Conservation (phyloP, 2,329 filamentous ascomycete species). For the Colletotrichum sp. region DNA sequence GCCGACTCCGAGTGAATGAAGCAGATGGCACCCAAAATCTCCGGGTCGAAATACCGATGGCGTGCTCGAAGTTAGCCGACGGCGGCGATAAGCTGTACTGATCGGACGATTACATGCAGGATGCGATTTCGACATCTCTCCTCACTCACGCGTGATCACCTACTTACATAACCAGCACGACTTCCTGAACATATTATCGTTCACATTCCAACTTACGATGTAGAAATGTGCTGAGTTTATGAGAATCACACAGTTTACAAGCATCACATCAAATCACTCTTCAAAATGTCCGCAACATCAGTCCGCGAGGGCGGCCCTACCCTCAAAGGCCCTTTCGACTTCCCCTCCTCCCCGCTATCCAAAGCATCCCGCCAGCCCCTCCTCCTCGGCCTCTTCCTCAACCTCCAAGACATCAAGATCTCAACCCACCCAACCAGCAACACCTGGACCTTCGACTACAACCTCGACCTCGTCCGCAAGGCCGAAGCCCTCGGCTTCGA, state of each 20-base stretch:
- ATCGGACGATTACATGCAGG: not conserved
- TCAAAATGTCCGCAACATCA: not conserved
- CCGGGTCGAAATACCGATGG: not conserved
- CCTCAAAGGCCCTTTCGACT: constrained; percentile 1
- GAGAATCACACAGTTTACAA: no score
- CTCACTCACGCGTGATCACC: not conserved
- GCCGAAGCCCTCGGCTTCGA: not conserved
- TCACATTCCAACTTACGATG: not conserved
- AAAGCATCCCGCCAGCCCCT: not conserved
- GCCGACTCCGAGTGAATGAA: rapidly evolving
- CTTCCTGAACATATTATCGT: not conserved
- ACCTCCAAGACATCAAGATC: constrained; percentile 2
- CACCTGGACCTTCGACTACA: not conserved
- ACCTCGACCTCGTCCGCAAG: not conserved
- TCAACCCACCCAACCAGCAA: not conserved
- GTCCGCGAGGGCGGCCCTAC: not conserved
- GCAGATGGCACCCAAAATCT: not conserved
- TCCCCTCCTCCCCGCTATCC: not conserved
- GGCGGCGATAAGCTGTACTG: not conserved
- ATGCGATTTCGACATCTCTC: not conserved
- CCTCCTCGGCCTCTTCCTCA: constrained; percentile 1
- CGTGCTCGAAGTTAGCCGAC: not conserved
- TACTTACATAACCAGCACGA: not conserved
- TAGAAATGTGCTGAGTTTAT: no score
- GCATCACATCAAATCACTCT: no score